phyloP scores from a whole-genome alignment of 208 protist species.

The Trypanosoma vivax region DNA sequence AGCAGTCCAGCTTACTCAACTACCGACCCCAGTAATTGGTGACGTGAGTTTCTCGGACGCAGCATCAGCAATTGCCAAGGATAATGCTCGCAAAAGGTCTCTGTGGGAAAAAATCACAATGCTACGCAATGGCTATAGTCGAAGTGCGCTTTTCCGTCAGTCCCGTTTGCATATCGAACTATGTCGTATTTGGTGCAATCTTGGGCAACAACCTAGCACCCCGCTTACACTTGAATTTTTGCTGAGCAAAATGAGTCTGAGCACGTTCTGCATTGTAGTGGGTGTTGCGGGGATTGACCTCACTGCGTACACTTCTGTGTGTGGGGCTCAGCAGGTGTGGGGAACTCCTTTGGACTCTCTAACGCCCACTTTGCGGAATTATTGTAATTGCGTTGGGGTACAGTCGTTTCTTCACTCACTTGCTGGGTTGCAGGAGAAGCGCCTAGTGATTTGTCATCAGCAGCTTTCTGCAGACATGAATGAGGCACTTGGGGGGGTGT shows the following conservation, averaged over 20 bases:
- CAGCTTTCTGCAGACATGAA: conserved; percentile 19
- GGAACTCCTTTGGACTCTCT: conserved; percentile 37
- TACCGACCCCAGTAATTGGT: conserved; percentile 34
- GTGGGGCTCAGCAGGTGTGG: conserved; percentile 20
- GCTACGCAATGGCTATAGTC: conserved; percentile 72
- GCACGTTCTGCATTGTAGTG: conserved; percentile 77
- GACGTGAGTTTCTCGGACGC: conserved; percentile 12
- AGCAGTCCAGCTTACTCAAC: conserved; percentile 24
- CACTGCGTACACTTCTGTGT: conserved; percentile 8
- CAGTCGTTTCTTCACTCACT: conserved; percentile 37
- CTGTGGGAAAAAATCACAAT: conserved; percentile 38
- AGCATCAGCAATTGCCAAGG: conserved; percentile 16
- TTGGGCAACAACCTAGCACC: neutral
- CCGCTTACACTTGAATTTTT: conserved; percentile 33
- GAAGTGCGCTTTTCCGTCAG: conserved; percentile 27
- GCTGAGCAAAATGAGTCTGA: conserved; percentile 63
- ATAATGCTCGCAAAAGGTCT: conserved; percentile 7
- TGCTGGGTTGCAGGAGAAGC: conserved; percentile 26
- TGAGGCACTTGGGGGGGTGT: conserved; percentile 18
- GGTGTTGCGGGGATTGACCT: conserved; percentile 57
- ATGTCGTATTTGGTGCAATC: conserved; percentile 51
- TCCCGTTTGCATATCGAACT: conserved; percentile 76
- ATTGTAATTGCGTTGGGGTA: conserved; percentile 30
- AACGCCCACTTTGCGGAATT: conserved; percentile 37
- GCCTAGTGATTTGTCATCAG: conserved; percentile 26